phyloP scores from a whole-genome alignment of 2,329 filamentous ascomycete genomes.

The Herpotrichia juniperi region DNA sequence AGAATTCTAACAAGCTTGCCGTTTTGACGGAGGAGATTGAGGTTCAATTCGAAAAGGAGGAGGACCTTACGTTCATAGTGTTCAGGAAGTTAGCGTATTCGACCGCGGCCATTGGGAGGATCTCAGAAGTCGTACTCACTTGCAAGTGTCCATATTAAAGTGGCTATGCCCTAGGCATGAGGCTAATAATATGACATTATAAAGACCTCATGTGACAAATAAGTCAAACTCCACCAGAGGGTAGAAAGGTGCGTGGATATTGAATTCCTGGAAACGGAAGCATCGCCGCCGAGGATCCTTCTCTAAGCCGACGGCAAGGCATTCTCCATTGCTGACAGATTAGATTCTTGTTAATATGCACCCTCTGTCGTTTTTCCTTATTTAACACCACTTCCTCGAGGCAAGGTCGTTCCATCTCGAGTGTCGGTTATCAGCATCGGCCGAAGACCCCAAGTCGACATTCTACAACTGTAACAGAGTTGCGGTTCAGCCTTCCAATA shows the following conservation, averaged over 20 bases:
- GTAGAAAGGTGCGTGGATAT: conserved; percentile 34
- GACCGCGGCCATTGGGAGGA: conserved; percentile 40
- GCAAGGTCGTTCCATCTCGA: conserved; percentile 7
- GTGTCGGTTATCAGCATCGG: conserved; percentile 10
- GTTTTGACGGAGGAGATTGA: conserved; percentile 16
- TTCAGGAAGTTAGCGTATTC: conserved; percentile 32
- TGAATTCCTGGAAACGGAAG: conserved; percentile 31
- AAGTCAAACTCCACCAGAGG: conserved; percentile 32
- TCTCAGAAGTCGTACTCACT: conserved; percentile 39
- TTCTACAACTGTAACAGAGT: conserved; percentile 32
- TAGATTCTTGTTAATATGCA: too few species aligned
- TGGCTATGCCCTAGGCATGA: background rate
- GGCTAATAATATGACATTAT: conserved; percentile 23
- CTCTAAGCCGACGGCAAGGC: too few species aligned
- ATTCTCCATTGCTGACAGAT: too few species aligned
- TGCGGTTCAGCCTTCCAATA: conserved; percentile 14
- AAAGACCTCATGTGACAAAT: conserved; percentile 33
- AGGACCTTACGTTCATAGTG: conserved; percentile 30
- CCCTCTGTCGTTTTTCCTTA: too few species aligned
- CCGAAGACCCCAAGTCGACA: background rate
- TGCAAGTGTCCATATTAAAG: conserved; percentile 4
- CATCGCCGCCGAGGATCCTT: too few species aligned
- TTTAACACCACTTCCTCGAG: background rate
- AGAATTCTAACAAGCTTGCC: conserved; percentile 14
- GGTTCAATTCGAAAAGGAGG: conserved; percentile 8